These are phyloP conservation scores for Quercus wislizeni DNA, from an alignment of 306 rosid species.

Conservation along the genomic window DNA sequence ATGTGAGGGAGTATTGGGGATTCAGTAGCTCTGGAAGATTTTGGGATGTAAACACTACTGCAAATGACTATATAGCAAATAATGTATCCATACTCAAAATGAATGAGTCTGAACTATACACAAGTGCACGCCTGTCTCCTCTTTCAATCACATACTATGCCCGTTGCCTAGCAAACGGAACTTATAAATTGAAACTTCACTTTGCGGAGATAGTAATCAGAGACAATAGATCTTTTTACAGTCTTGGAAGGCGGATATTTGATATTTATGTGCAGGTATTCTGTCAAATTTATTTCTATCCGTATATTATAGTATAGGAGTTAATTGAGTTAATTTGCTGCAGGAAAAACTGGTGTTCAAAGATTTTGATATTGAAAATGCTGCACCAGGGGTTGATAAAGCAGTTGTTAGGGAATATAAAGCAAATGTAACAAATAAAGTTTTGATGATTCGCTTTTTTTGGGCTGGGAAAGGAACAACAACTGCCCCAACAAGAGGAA, in stretches of 20 bases:
- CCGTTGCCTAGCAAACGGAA: conserved; percentile 62
- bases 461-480: conserved; percentile 81
- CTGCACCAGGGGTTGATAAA: conserved; percentile 35
- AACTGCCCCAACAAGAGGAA: conserved; percentile 35
- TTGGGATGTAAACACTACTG: no score
- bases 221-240: neutral
- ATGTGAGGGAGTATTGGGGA: conserved; percentile 24
- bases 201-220: conserved; percentile 44
- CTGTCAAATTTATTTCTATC: conserved; percentile 4
- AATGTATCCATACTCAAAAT: no score
- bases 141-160: conserved; percentile 30
- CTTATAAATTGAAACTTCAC: conserved; percentile 48
- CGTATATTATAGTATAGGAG: neutral
- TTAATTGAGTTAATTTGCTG: conserved; percentile 8
- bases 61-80: no score
- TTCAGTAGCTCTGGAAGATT: no score
- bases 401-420: conserved; percentile 24
- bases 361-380: conserved; percentile 44
- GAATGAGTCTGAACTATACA: no score
- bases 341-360: conserved; percentile 42
- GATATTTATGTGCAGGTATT: conserved; percentile 62
- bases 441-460: conserved; percentile 44
- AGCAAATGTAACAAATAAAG: conserved; percentile 30
- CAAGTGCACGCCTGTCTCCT: no score
- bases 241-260: conserved; percentile 62